Base-by-base conservation (phyloP, 352 stramenopile species). In the Pythium pectinolyticum region DNA sequence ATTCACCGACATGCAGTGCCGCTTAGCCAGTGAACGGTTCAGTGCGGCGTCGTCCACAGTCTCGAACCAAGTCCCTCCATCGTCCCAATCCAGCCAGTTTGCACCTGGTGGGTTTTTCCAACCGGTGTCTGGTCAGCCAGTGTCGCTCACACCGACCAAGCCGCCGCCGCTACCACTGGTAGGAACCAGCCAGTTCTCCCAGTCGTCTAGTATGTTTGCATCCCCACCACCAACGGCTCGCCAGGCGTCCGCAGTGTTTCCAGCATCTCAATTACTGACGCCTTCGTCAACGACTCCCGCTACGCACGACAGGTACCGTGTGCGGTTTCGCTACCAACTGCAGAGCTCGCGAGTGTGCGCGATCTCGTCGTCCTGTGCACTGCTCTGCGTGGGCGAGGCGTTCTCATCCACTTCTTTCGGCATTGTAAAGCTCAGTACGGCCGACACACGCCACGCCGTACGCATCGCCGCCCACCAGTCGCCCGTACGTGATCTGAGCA, bases 351-450 rank as follows among this genome's bases (percentile, higher is more conserved):
- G 82, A 12, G 82, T 90, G 28, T 87, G 86, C 31, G 72, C 67
- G 28, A 84, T 90, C 39, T 66, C 74, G 15, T 47, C 22, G 24
- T 84, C 78, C 20, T 86, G 74, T 32, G 57, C 39, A 34, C 73
- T 80, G 53, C 6, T 90, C 19, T 90, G 79, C 46, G 66, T 89
- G 17, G 79, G 77, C 12, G 82, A 88, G 19, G 63, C 71, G 30
- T 37, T 87, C 10, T 49, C 37, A 20, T 20, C 56, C 22, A 67
- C 32, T 24, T 70, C 62, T 41, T 65, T 77, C 58, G 79, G 79
- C 15, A 58, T 88, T 30, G 12, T 80, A n/a, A 75, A 81, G 70
- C 30, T 90, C 4, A 84, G 67, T 28, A 49, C 68, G 8, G 52
- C 70, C 19, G 74, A 86, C 57, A 40, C 73, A 5, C 73, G 61